These are phyloP conservation scores for Ogataea hybrid DNA, from an alignment of 1,139 yeast species.

Conservation along the genomic window DNA sequence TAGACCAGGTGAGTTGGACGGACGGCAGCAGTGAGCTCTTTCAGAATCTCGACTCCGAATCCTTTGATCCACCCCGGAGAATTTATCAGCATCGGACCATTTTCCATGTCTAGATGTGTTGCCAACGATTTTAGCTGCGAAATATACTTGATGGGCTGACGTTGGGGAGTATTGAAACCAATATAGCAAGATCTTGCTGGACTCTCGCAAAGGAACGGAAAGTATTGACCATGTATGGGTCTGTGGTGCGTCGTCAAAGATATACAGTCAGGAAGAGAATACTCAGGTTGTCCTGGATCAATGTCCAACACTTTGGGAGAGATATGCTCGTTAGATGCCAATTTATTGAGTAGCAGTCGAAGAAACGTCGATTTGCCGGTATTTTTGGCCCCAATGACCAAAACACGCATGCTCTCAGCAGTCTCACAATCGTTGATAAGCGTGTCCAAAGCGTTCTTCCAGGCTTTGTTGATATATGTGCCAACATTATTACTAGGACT, in stretches of 20 bases:
- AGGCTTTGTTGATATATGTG: slow-evolving; percentile 25
- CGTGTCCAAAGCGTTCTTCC: slow-evolving; percentile 21
- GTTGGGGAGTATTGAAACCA: slow-evolving; percentile 75
- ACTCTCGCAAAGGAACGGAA: slow-evolving; percentile 24
- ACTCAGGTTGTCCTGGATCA: slow-evolving; percentile 93
- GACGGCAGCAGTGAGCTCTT: slow-evolving; percentile 43
- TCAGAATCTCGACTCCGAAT: slow-evolving; percentile 67
- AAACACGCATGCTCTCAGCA: slow-evolving; percentile 31
- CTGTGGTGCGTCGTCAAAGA: slow-evolving; percentile 39
- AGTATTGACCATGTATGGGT: slow-evolving; percentile 35
- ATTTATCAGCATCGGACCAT: slow-evolving; percentile 55
- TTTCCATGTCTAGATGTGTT: slow-evolving; percentile 25
- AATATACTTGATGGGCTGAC: slow-evolving; percentile 60
- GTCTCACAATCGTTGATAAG: slow-evolving; percentile 24
- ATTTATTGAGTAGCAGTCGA: slow-evolving; percentile 50
- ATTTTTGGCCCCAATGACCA: slow-evolving; percentile 66
- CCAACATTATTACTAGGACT: slow-evolving; percentile 25
- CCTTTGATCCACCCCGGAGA: slow-evolving; percentile 97
- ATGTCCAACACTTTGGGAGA: slow-evolving; percentile 58
- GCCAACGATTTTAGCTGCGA: slow-evolving; percentile 45
- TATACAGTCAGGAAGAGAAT: slow-evolving; percentile 68
- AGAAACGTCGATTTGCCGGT: slow-evolving; percentile 83
- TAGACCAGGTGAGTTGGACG: slow-evolving; percentile 58
- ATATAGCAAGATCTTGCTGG: slow-evolving; percentile 45
- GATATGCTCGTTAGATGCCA: slow-evolving; percentile 22